Conservation (phyloP, 2,329 filamentous ascomycete species). For the Setomelanomma holmii region DNA sequence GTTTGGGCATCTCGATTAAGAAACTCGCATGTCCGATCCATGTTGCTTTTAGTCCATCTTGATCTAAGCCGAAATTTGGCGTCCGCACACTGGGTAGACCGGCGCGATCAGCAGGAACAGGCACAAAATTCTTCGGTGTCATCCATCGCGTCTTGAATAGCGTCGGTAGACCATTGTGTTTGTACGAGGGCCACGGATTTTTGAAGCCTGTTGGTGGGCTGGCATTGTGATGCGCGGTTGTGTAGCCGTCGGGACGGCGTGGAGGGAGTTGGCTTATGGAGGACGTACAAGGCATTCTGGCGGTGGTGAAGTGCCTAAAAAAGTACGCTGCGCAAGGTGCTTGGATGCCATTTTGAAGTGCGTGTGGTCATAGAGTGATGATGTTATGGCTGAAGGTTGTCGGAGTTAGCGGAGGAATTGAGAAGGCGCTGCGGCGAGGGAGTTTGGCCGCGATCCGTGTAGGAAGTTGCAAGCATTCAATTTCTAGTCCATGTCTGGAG, state of each 20-base stretch:
- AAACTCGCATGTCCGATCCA: slow-evolving; percentile 62
- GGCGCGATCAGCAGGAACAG: slow-evolving; percentile 51
- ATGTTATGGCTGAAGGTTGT: slow-evolving; percentile 14
- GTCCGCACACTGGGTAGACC: slow-evolving; percentile 53
- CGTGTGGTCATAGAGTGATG: slow-evolving; percentile 6
- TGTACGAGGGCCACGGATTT: slow-evolving; percentile 59
- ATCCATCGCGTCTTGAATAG: slow-evolving; percentile 48
- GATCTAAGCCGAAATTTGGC: slow-evolving; percentile 49
- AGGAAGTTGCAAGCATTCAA: neutral
- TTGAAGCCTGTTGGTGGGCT: slow-evolving; percentile 54
- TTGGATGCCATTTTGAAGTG: slow-evolving; percentile 1
- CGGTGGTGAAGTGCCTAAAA: slow-evolving; percentile 16
- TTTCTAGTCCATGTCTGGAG: no score
- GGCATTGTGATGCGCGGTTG: slow-evolving; percentile 52
- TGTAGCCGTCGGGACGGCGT: slow-evolving; percentile 27
- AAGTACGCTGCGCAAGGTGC: slow-evolving; percentile 2
- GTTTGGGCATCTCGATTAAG: slow-evolving; percentile 52
- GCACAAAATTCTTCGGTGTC: slow-evolving; percentile 54
- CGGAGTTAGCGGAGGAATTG: slow-evolving; percentile 19
- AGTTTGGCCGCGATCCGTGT: slow-evolving; percentile 5
- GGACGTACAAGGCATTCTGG: slow-evolving; percentile 18
- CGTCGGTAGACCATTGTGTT: slow-evolving; percentile 27
- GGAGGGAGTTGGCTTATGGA: slow-evolving; percentile 22
- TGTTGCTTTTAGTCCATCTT: slow-evolving; percentile 52
- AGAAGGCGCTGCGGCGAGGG: slow-evolving; percentile 1